These are phyloP conservation scores for Pyracantha coccinea DNA, from an alignment of 331 rosid species.

Conservation along the genomic window DNA sequence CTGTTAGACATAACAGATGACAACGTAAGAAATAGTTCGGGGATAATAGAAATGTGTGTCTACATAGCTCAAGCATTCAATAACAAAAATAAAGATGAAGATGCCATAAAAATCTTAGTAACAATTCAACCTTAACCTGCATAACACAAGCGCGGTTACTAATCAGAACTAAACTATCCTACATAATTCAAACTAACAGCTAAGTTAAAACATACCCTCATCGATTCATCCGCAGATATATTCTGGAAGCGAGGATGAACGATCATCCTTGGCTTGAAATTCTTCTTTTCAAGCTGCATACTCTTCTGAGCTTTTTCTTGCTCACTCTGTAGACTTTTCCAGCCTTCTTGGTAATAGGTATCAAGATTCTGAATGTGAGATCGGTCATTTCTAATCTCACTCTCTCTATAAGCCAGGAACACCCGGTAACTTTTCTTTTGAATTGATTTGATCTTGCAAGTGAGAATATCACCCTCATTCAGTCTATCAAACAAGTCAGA, in stretches of 20 bases:
- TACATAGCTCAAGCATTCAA: background rate
- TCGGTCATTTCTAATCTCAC: constrained; percentile 79
- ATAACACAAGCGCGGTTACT: background rate
- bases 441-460: constrained; percentile 91
- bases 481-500: constrained; percentile 76
- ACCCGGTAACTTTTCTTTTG: constrained; percentile 87
- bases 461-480: constrained; percentile 73
- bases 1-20: constrained; percentile 28
- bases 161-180: background rate
- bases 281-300: constrained; percentile 81
- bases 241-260: constrained; percentile 97
- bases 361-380: constrained; percentile 47
- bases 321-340: constrained; percentile 61
- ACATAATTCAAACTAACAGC: background rate
- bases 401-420: constrained; percentile 73
- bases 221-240: constrained; percentile 83
- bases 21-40: background rate
- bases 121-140: too few relatives aligned
- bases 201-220: constrained; percentile 51
- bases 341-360: constrained; percentile 70
- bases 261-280: constrained; percentile 93
- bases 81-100: background rate
- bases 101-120: too few relatives aligned
- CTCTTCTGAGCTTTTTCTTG: constrained; percentile 75
- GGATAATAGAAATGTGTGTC: background rate